Evolutionary conservation across 306 rosid species (phyloP), one percentile per base, ranked within the genome.

Genomic region (Ammopiptanthus mongolicus): DNA sequence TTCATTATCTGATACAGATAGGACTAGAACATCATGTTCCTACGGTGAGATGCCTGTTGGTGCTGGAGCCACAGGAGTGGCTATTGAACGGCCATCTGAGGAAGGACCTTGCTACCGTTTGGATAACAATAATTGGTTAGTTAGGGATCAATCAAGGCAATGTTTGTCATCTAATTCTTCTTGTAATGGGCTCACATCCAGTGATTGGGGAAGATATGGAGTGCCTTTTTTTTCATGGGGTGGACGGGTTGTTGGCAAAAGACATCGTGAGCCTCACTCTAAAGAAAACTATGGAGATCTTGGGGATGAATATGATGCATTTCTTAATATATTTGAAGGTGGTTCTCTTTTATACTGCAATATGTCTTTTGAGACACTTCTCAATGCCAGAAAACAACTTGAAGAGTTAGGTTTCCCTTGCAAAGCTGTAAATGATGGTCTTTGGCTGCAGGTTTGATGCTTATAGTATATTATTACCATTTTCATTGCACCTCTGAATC

Each of bases 391-490:
- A 85, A 95, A 83, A 87, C 97, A 92, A 61, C 99, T 95, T 64
- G 99, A 95, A 77, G 97, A 90, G 80, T 76, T 87, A 70, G 96
- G 91, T 29, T 95, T 95, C 88, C 97, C 99, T 39, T 92, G 99
- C 93, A 90, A 92, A 86, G 99, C 99, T 84, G 91, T 95, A 74
- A 95, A 95, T 80, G 97, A 95, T 55, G 96, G 97, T 71, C 90
- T 92, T 65, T 95, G 99, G 99, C 90, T 95, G 73, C 99, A 92
- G 99, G 99, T 95, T 65, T 76, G 86, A 58, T 53, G 50, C 59
- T 65, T 65, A 46, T 37, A 47, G 48, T 58, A 21, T 75, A n/a
- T n/a, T n/a, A n/a, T n/a, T n/a, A n/a, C n/a, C n/a, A n/a, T n/a
- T n/a, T n/a, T n/a, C n/a, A n/a, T n/a, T n/a, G n/a, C n/a, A n/a